Evolutionary conservation across 2,329 filamentous ascomycete genomes (phyloP), one percentile per base, ranked within the genome.

Genomic region (Trichophyton simii): DNA sequence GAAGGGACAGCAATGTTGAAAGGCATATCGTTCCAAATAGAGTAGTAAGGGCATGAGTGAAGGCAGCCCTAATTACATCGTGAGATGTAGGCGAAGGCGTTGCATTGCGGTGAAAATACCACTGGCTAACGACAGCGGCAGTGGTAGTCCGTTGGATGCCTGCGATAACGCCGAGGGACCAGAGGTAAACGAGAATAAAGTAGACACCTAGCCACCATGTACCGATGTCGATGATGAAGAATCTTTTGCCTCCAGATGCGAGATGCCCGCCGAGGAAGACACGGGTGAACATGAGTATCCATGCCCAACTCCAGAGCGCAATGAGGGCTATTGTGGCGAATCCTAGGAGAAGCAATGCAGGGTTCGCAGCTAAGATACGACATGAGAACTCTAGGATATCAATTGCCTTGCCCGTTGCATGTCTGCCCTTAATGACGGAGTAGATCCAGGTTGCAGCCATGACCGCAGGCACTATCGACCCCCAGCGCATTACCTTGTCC

Each of bases 81-180:
- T 82, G 80, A 0, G 90, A 91, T 0, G 89, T 85, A 1, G 91
- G 86, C 7, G 87, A 80, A 3, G 92, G 90, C 9, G 86, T 82
- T 3, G 86, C 85, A 68, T 95, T 88, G 65, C 94, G 89, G 74
- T 97, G 92, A 74, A 97, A 99, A 75, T 99, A 99, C 94, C 94
- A 99, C 74, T 99, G 94, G 46, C 90, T 95, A 25, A 97, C 92
- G 0, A 92, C 96, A 9, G 94, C 94, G 25, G 91, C 92, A 13
- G 92, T 96, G 15, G 91, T 94, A 22, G 89, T 87, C 62, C 94
- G 86, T 72, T 99, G 92, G 22, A 97, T 83, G 18, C 90, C 91
- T 62, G 90, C 87, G 71, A 95, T 85, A 62, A 97, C 84, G 1
- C 88, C 88, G 48, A 96, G 79, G 0, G 91, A 94, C 94, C 94